phyloP scores from a whole-genome alignment of 2,329 filamentous ascomycete genomes.

The Neurospora sp. region DNA sequence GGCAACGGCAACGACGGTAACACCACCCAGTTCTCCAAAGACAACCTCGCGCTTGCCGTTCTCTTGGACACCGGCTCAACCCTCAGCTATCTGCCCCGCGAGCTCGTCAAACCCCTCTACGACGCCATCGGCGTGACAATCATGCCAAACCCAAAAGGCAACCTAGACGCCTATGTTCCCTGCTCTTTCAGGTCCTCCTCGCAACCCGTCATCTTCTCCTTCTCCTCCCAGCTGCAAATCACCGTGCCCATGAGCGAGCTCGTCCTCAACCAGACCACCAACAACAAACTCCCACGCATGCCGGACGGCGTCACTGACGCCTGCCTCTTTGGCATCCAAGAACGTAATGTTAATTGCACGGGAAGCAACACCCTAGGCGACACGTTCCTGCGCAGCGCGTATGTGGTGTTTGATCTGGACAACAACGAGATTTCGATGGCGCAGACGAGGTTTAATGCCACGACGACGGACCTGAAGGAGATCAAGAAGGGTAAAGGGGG shows the following conservation, averaged over 20 bases:
- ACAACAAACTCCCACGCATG: constrained; percentile 40
- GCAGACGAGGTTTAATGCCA: constrained; percentile 53
- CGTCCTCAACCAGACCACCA: constrained; percentile 40
- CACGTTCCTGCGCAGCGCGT: constrained; percentile 64
- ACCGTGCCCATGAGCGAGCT: constrained; percentile 49
- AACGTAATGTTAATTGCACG: constrained; percentile 31
- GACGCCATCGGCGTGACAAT: constrained; percentile 40
- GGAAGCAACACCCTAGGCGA: constrained; percentile 58
- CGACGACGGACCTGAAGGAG: constrained; percentile 40
- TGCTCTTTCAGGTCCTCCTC: constrained; percentile 38
- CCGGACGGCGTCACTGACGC: constrained; percentile 38
- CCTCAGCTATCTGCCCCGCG: constrained; percentile 55
- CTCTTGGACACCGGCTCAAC: constrained; percentile 63
- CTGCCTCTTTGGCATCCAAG: constrained; percentile 59
- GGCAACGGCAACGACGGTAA: constrained; percentile 32
- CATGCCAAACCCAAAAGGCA: constrained; percentile 36
- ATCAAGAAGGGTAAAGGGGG: constrained; percentile 38
- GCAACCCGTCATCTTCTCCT: constrained; percentile 41
- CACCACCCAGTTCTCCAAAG: not conserved
- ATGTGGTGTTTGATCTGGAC: constrained; percentile 64
- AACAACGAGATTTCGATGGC: constrained; percentile 64
- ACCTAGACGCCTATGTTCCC: constrained; percentile 51
- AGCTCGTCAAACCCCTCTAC: constrained; percentile 44
- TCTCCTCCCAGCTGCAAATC: constrained; percentile 40
- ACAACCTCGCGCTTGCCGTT: constrained; percentile 44